These are phyloP conservation scores for Biscutella laevigata DNA, from an alignment of 441 rosid species.

Conservation along the genomic window DNA sequence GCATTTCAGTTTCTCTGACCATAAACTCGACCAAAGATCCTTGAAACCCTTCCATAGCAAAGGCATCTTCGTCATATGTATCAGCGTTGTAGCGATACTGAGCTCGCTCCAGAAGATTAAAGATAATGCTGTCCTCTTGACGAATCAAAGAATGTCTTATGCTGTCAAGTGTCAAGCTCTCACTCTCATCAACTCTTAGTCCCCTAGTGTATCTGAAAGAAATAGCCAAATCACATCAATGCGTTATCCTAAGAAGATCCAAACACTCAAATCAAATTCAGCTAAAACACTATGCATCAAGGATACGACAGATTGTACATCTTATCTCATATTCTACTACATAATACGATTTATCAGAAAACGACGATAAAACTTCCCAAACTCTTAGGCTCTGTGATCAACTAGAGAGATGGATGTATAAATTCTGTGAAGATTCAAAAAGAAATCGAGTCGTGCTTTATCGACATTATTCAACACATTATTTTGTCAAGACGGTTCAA, in stretches of 20 bases:
- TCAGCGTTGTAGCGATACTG: constrained; percentile 66
- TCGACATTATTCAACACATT: background rate
- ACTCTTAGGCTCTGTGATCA: background rate
- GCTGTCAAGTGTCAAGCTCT: constrained; percentile 61
- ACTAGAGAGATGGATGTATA: background rate
- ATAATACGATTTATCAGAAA: background rate
- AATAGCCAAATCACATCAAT: constrained; percentile 8
- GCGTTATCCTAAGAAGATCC: background rate
- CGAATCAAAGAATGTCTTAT: constrained; percentile 66
- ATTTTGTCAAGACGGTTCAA: constrained; percentile 5
- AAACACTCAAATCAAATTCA: background rate
- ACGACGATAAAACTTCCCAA: background rate
- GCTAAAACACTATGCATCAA: constrained; percentile 1
- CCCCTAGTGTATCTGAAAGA: constrained; percentile 24
- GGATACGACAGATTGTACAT: background rate
- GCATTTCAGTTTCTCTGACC: constrained; percentile 77
- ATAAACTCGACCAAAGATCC: constrained; percentile 82
- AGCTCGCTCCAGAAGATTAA: constrained; percentile 72
- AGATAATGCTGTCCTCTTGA: constrained; percentile 95
- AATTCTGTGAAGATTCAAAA: background rate
- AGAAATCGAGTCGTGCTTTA: background rate
- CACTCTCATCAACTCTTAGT: constrained; percentile 64
- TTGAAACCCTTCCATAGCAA: constrained; percentile 61
- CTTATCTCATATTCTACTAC: background rate
- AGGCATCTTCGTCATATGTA: constrained; percentile 64